Percentiles rank a stretch among this genome's conserved stretches.
phyloP scores from a whole-genome alignment of 768 basidiomycete species.

The Tephrocybe sp. region DNA sequence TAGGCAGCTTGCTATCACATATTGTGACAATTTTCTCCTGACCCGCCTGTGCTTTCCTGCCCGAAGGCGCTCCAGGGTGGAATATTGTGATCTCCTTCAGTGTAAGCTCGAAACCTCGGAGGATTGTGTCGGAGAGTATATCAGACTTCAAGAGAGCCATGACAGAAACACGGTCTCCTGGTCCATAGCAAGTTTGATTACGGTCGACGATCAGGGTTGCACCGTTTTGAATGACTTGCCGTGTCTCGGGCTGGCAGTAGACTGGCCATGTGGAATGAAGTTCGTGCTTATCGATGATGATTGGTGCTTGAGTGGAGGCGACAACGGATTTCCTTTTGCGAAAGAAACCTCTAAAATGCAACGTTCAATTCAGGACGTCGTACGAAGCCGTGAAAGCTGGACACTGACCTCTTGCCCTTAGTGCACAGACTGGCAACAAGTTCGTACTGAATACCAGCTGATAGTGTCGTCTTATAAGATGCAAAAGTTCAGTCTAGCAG shows the following conservation, averaged over 20 bases:
- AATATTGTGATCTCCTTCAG: constrained; percentile 78
- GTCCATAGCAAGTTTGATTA: constrained; percentile 76
- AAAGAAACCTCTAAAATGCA: constrained; percentile 66
- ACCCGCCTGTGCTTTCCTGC: constrained; percentile 55
- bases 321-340: constrained; percentile 75
- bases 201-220: constrained; percentile 77
- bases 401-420: constrained; percentile 76
- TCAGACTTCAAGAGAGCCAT: constrained; percentile 74
- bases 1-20: constrained; percentile 67
- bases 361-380: background rate
- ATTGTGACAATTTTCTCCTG: constrained; percentile 53
- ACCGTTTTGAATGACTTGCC: constrained; percentile 63
- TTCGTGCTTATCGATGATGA: constrained; percentile 92
- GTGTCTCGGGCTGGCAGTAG: constrained; percentile 74
- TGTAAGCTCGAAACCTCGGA: constrained; percentile 82
- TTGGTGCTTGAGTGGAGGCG: constrained; percentile 61
- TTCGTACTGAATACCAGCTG: constrained; percentile 87
- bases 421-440: constrained; percentile 84
- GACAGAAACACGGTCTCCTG: constrained; percentile 77
- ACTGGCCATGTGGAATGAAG: constrained; percentile 92
- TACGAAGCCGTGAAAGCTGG: background rate
- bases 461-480: background rate
- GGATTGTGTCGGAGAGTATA: constrained; percentile 59
- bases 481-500: background rate
- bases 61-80: constrained; percentile 55